Evolutionary conservation across 2,329 filamentous ascomycete genomes (phyloP), one percentile per base, ranked within the genome.

Genomic region (Fusarium nurragi): DNA sequence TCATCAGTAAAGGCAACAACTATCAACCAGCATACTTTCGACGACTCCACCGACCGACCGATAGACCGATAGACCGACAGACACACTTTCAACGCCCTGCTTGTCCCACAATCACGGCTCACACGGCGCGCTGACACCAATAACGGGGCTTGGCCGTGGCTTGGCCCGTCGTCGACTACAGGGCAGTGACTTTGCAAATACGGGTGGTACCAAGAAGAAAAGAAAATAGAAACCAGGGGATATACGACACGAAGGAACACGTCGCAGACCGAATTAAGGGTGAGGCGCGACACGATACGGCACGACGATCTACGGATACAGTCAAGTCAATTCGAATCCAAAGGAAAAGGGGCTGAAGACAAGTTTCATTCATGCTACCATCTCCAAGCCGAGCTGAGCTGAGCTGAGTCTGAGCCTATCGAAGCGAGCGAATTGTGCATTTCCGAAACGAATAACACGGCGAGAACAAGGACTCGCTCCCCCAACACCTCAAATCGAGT

Each of bases 91-190:
- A n/a, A 51, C 48, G 54, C 51, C 51, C 46, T 54, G 22, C 44
- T 39, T 22, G 40, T 68, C 62, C 62, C 59, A 67, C 66, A 45
- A 30, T 45, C 36, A 43, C 60, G 50, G 46, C 41, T 64, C 63
- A 48, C 46, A 62, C 64, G 61, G 64, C 54, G 64, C 54, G 65
- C 66, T 67, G 60, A 52, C 53, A 58, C 58, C 26, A 48, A 54
- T 28, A 38, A 36, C 25, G 47, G 54, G 57, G 64, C 69, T 71
- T 71, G 66, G 65, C 55, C 46, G 60, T 66, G 64, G 66, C 60
- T 71, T 62, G 55, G 62, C 52, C 30, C 54, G 32, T 60, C 55
- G 47, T 34, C 55, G 38, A 28, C 49, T 22, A 34, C 26, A 40
- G 59, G 51, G 36, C 36, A 49, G 21, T 32, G 22, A 18, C 21